Conservation (phyloP, 192 early-diverging fungal genomes). For the Coemansia sp. region DNA sequence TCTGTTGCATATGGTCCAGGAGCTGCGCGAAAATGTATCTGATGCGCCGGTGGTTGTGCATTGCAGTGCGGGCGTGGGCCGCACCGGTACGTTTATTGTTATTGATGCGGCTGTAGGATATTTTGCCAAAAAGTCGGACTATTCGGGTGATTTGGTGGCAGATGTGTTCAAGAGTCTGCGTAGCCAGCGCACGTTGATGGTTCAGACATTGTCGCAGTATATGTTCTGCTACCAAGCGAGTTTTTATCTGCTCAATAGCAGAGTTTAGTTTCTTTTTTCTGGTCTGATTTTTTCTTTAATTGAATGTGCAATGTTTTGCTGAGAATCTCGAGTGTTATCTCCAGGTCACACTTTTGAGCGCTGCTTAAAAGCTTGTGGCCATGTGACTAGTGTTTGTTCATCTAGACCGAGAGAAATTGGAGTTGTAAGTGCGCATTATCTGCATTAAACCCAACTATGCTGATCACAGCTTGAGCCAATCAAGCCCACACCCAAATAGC, state of each 20-base stretch:
- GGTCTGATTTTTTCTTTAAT: too few species aligned
- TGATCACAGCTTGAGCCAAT: background rate
- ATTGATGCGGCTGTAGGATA: conserved; percentile 39
- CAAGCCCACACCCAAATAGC: background rate
- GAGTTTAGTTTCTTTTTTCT: background rate
- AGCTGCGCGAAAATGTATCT: conserved; percentile 12
- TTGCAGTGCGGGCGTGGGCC: conserved; percentile 54
- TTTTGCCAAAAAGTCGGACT: conserved; percentile 29
- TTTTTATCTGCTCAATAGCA: conserved; percentile 24
- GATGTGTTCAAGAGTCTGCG: conserved; percentile 61
- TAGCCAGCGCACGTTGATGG: conserved; percentile 75
- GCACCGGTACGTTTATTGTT: conserved; percentile 47
- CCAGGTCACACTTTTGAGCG: too few species aligned
- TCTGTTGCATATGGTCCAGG: conserved; percentile 43
- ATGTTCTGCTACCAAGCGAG: conserved; percentile 75
- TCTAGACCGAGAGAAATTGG: too few species aligned
- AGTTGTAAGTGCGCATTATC: too few species aligned
- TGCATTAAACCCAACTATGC: background rate
- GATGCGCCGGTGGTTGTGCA: conserved; percentile 48
- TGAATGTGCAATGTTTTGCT: too few species aligned
- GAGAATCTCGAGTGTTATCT: too few species aligned
- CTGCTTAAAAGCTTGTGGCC: too few species aligned
- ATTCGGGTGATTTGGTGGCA: conserved; percentile 61
- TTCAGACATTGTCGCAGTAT: conserved; percentile 77
- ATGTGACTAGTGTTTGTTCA: too few species aligned